Base-by-base conservation (phyloP, 1,284 basidiomycete genomes). In the Apiotrichum domesticum region DNA sequence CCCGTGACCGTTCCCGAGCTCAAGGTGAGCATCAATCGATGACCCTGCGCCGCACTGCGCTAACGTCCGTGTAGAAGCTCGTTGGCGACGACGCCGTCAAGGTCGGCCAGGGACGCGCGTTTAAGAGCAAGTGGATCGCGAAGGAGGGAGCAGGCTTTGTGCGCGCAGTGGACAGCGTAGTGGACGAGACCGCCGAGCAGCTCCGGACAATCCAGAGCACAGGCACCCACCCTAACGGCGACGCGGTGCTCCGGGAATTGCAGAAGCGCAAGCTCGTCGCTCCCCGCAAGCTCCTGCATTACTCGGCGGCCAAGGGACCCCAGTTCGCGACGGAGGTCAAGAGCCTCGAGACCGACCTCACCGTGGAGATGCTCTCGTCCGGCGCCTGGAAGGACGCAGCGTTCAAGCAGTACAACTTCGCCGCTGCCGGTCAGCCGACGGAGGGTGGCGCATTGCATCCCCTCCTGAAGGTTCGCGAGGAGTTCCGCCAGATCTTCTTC, bases 371-470 rank as follows among this genome's bases (percentile, higher is more conserved):
- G 89, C 81, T 99, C 46, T 9, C 41, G 33, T 94, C 90, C 42
- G 93, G 91, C 11, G 79, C 88, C 35, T 97, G 94, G 94, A 92
- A 95, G 77, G 86, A 85, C 0, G 83, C 92, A 0, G 83, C 80
- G 8, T 98, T 93, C 84, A 99, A 99, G 74, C 93, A 94, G 75
- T 99, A 98, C 80, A 99, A 99, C 79, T 98, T 98, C 71, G 91
- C 97, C 68, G 95, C 96, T 1, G 91, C 94, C 65, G 96, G 96
- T 59, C 84, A 87, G 42, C 87, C 87, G 4, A 87, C 93, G 3
- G 83, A 84, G 37, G 89, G 91, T 35, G 96, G 96, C 51, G 92
- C 94, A 10, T 80, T 98, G 37, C 96, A 98, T 76, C 96, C 95
- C 6, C 82, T 99, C 35, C 84, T 98, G 65, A 98, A 98, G 80